Evolutionary conservation across 225 moss, liverwort and hornwort genomes (phyloP).

Genomic region (Bryum argenteum): DNA sequence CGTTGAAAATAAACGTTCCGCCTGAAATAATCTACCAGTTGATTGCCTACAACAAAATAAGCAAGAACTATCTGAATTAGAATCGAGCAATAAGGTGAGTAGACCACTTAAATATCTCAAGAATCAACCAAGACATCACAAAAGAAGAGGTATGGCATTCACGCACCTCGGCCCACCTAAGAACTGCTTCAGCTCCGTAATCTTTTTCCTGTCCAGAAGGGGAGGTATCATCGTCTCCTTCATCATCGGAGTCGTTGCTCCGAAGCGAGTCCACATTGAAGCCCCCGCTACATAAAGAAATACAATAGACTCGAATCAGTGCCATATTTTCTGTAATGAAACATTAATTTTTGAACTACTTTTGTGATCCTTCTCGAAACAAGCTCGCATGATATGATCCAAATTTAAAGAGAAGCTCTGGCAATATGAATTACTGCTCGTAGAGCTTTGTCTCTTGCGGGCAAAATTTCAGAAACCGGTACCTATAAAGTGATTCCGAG

Average conservation of each 20-base stretch:
- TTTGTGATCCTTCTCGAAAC: not conserved
- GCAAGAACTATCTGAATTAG: not conserved
- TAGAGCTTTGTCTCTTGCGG: not conserved
- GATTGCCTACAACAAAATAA: not conserved
- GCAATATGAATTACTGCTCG: not conserved
- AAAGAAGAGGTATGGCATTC: not conserved
- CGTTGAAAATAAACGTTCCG: not conserved
- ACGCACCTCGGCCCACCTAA: constrained; percentile 93
- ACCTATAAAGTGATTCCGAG: constrained; percentile 90
- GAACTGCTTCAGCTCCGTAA: constrained; percentile 79
- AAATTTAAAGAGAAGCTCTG: constrained; percentile 12
- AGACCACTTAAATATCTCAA: not conserved
- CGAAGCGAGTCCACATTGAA: constrained; percentile 73
- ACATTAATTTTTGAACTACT: not conserved
- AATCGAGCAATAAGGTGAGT: not conserved
- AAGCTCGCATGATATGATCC: not conserved
- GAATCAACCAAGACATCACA: constrained; percentile 7
- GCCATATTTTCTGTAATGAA: not conserved
- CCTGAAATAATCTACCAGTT: not conserved
- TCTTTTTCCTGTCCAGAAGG: constrained; percentile 70
- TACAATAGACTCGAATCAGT: constrained; percentile 11
- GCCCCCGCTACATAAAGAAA: constrained; percentile 38
- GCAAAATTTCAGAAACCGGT: constrained; percentile 12
- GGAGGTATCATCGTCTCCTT: constrained; percentile 71
- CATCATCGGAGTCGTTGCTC: constrained; percentile 95